phyloP scores from a whole-genome alignment of 1,284 basidiomycete species.

The Prillingera fragicola region DNA sequence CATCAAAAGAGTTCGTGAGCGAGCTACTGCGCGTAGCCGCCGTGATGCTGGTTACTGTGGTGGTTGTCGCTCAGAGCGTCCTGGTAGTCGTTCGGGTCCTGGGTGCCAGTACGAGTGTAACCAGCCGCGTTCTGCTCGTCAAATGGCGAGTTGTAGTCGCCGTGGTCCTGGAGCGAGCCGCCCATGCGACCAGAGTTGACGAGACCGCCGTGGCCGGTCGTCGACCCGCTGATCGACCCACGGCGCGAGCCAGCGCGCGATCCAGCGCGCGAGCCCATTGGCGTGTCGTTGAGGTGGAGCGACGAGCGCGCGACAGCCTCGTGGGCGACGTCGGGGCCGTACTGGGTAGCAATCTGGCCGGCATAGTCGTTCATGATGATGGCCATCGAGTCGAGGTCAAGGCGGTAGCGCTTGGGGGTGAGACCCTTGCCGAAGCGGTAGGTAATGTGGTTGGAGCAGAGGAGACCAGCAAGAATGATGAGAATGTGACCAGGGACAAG shows the following conservation, averaged over 20 bases:
- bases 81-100: neutral
- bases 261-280: slow-evolving; percentile 13
- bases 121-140: slow-evolving; percentile 7
- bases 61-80: neutral
- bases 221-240: slow-evolving; percentile 8
- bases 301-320: slow-evolving; percentile 41
- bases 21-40: too few relatives aligned
- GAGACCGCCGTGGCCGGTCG: slow-evolving; percentile 3
- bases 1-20: too few relatives aligned
- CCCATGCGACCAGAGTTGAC: slow-evolving; percentile 1
- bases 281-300: slow-evolving; percentile 23
- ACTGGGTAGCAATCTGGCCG: slow-evolving; percentile 48
- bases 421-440: slow-evolving; percentile 71
- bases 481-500: slow-evolving; percentile 60
- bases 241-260: slow-evolving; percentile 9
- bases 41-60: slow-evolving; percentile 4
- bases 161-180: neutral
- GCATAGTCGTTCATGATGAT: slow-evolving; percentile 68
- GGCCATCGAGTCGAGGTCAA: slow-evolving; percentile 61
- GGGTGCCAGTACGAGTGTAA: slow-evolving; percentile 5
- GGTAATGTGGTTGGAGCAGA: slow-evolving; percentile 68
- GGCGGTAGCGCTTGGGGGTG: slow-evolving; percentile 65
- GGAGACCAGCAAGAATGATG: slow-evolving; percentile 59
- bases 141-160: slow-evolving; percentile 13
- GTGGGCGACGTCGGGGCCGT: slow-evolving; percentile 42